Conservation (phyloP, 257 asterid genomes). For the Plectranthus barbatus region DNA sequence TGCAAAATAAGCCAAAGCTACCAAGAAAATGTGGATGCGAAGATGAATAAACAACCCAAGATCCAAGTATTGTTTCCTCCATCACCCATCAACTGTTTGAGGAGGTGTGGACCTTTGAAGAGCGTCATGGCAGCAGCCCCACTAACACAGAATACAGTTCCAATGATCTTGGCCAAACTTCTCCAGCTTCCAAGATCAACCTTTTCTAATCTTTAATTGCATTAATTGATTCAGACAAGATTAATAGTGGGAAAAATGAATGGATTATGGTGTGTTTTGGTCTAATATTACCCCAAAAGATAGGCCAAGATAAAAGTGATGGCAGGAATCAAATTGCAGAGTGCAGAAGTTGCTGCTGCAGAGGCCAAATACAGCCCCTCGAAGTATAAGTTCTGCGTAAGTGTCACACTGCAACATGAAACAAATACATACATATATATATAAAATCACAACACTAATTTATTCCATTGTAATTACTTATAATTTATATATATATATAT, state of each 20-base stretch:
- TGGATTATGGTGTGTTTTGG: too few species aligned
- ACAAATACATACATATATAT: not conserved
- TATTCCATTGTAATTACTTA: too few species aligned
- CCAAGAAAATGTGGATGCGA: slow-evolving; percentile 42
- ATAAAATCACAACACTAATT: too few species aligned
- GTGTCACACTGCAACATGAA: slow-evolving; percentile 37
- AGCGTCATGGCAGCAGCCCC: slow-evolving; percentile 65
- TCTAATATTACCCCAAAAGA: slow-evolving; percentile 28
- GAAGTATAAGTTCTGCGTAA: slow-evolving; percentile 26
- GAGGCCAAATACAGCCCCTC: slow-evolving; percentile 33
- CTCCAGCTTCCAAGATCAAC: slow-evolving; percentile 34
- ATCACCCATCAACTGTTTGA: slow-evolving; percentile 27
- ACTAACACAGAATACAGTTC: slow-evolving; percentile 46
- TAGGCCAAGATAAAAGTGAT: slow-evolving; percentile 36
- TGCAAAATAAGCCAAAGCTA: slow-evolving; percentile 33
- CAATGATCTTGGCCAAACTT: slow-evolving; percentile 34
- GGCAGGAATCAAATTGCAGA: slow-evolving; percentile 39
- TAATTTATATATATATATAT: too few species aligned
- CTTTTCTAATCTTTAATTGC: slow-evolving; percentile 42
- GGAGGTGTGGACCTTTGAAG: slow-evolving; percentile 62
- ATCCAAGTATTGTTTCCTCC: slow-evolving; percentile 39
- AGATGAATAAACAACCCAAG: slow-evolving; percentile 50
- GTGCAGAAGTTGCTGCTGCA: slow-evolving; percentile 36
- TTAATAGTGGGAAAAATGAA: too few species aligned
- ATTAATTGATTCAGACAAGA: too few species aligned